Base-by-base conservation (phyloP, 1,139 yeast species). In the Scheffersomyces segobiensis region DNA sequence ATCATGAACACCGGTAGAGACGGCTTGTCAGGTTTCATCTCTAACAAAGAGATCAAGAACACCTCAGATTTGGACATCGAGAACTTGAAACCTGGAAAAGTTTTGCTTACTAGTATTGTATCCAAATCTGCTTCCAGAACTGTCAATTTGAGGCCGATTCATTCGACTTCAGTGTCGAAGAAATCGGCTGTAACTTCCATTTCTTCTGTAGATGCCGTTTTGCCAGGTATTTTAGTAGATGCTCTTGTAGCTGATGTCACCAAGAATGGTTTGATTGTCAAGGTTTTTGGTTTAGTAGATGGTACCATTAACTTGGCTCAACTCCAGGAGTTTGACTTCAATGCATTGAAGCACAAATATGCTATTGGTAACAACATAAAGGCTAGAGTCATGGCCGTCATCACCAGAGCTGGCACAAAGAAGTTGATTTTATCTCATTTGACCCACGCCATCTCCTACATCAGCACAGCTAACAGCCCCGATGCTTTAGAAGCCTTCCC, bases 221-320 rank as follows among this genome's bases (percentile, higher is more conserved):
- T 89, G 52, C 97, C 99, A 1, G 99, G 99, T 66, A 83, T 87
- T 62, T 69, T 88, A 20, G 92, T 93, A 5, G 92, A 91, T 62
- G 91, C 93, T 5, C 75, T 88, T 49, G 84, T 93, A 47, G 80
- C 88, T 39, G 87, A 86, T 19, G 82, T 87, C 8, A 72, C 82
- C 46, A 71, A 77, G n/a, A 75, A 83, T 50, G 98, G 98, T 62
- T 71, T 87, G n/a, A 72, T 78, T 18, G 78, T 85, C 57, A 89
- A 87, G 67, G 87, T 87, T 0, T 87, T 87, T 65, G 98, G 97
- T 59, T 76, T 90, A 60, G 84, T 90, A 22, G 87, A 87, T 63
- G 97, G 88, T 18, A 85, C 95, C 2, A 77, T 92, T 46, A 88
- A 86, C 61, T 75, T 87, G 55, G 78, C 93, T 32, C 97, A 93